Evolutionary conservation across 2,329 filamentous ascomycete species (phyloP).

Genomic region (Exserohilum rostratum): DNA sequence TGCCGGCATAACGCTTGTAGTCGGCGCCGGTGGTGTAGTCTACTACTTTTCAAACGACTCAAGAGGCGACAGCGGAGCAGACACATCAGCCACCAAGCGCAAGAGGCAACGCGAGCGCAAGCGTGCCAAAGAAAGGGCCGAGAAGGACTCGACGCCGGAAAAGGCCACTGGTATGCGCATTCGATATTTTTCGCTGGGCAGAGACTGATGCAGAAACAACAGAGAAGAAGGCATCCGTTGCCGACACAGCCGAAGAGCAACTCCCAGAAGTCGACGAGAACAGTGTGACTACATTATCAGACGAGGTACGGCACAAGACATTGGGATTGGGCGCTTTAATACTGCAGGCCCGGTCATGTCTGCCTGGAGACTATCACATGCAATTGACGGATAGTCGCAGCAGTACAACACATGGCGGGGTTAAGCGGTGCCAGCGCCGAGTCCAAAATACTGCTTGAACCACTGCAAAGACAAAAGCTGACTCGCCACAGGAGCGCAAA

Average conservation of each 20-base stretch:
- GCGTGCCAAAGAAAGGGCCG: constrained; percentile 77
- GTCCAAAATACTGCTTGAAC: no score
- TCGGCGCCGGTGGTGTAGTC: constrained; percentile 87
- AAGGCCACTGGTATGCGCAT: constrained; percentile 39
- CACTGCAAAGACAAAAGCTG: constrained; percentile 20
- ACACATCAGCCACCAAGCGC: constrained; percentile 61
- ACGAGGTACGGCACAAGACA: constrained; percentile 40
- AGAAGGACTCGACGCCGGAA: constrained; percentile 57
- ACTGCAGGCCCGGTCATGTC: neutral
- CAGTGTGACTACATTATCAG: constrained; percentile 51
- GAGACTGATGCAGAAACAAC: constrained; percentile 33
- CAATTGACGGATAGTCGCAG: neutral
- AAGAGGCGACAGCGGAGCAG: constrained; percentile 43
- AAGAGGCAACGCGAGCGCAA: constrained; percentile 87
- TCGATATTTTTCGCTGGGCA: neutral
- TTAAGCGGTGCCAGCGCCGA: neutral
- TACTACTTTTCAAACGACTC: constrained; percentile 76
- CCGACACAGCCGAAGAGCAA: constrained; percentile 52
- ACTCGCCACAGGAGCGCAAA: constrained; percentile 72
- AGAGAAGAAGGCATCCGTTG: constrained; percentile 47
- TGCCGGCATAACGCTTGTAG: constrained; percentile 89
- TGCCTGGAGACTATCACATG: neutral
- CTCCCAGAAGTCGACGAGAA: constrained; percentile 58
- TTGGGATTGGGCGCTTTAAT: neutral
- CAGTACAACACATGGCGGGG: neutral